Base-by-base conservation (phyloP, 768 basidiomycete species). In the Suillus hirtellus region DNA sequence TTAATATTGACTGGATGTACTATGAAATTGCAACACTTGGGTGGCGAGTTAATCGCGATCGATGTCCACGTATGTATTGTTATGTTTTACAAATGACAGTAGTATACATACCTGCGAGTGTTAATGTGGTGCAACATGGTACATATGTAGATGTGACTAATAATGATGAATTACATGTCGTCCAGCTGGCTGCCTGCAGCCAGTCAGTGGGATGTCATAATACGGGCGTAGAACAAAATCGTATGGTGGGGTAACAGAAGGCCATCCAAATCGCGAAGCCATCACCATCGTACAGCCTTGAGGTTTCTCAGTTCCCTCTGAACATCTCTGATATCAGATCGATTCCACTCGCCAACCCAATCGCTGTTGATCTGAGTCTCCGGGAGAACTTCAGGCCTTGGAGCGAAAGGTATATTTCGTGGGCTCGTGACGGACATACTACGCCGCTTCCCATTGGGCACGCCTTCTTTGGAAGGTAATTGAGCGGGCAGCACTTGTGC, bases 301-400 rank as follows among this genome's bases (percentile, higher is more conserved):
- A 80, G 60, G 46, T 63, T 69, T 34, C 79, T 69, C 40, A 80
- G 72, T 61, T 78, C 73, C 35, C 66, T 70, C 61, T 79, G 79
- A 47, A 80, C 79, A 35, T 79, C 77, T 53, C 64, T 64, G 37
- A 80, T 80, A 64, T 77, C 70, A 31, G 68, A 60, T 35, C 77
- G 70, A 66, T 80, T 80, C 79, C 79, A 80, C 62, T 78, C 78
- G 58, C 79, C 79, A 12, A 69, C 69, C 79, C 79, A 80, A 10
- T 72, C 64, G 58, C 64, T 61, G 38, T 34, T 58, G 1, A 63
- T 2, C 42, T 15, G 42, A 42, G 42, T 19, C 31, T 35, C 56
- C 14, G 14, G 58, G 31, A 21, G 38, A 21, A 34, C 21, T 64
- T 14, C 21, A 40, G 19, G 4, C 42, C 31, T 59, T 12, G 61